Conservation (phyloP, 2,329 filamentous ascomycete genomes). For the Alternaria ventricosa region DNA sequence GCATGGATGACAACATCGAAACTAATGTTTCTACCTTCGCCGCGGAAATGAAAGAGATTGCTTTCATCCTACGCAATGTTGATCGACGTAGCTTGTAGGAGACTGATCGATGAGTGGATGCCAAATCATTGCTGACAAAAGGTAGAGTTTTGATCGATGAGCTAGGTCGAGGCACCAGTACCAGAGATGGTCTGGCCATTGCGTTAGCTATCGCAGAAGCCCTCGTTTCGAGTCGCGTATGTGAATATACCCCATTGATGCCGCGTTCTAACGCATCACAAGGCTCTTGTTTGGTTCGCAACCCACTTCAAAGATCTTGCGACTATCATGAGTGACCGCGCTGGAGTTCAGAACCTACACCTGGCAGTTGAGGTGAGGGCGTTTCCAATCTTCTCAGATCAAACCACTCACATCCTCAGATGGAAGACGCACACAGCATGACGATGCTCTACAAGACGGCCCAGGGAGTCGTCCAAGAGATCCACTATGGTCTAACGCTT, state of each 20-base stretch:
- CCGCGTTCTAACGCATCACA: not conserved
- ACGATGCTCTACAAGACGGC: slow-evolving; percentile 88
- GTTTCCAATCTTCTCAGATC: not conserved
- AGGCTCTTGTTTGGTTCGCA: slow-evolving; percentile 86
- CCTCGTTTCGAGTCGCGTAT: slow-evolving; percentile 70
- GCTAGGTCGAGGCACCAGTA: slow-evolving; percentile 88
- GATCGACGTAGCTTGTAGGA: slow-evolving; percentile 70
- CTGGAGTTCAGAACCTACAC: slow-evolving; percentile 83
- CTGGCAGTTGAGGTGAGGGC: slow-evolving; percentile 71
- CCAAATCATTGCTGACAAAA: not conserved
- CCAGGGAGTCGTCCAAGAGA: slow-evolving; percentile 71
- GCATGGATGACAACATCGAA: slow-evolving; percentile 86
- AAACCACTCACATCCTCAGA: slow-evolving; percentile 21
- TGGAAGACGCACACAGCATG: slow-evolving; percentile 65
- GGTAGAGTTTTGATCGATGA: slow-evolving; percentile 80
- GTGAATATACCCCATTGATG: not conserved
- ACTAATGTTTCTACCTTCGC: slow-evolving; percentile 93
- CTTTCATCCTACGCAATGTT: slow-evolving; percentile 87
- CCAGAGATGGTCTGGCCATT: slow-evolving; percentile 85
- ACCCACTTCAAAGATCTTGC: slow-evolving; percentile 91
- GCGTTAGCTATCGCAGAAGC: slow-evolving; percentile 90
- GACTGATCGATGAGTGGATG: not conserved
- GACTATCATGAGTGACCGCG: slow-evolving; percentile 73
- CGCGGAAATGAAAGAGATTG: slow-evolving; percentile 93
- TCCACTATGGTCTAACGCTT: slow-evolving; percentile 84